A percentile compares a stretch with the other conserved stretches of the same genome.
phyloP scores from a whole-genome alignment of 805 yeast species.

The Hanseniaspora clermontiae region DNA sequence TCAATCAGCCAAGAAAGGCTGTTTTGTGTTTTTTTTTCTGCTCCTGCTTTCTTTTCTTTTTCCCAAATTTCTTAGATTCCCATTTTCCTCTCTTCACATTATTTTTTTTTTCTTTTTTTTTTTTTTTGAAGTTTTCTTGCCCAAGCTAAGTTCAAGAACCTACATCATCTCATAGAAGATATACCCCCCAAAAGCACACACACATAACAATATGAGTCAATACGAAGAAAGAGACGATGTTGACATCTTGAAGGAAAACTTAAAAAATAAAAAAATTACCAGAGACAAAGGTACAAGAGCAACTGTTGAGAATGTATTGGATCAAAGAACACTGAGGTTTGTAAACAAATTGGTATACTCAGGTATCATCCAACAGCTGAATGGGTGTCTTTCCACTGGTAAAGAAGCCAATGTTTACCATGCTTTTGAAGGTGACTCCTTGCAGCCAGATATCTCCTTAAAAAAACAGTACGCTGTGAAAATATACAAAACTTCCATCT shows the following conservation, averaged over 20 bases:
- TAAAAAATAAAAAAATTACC: slow-evolving; percentile 47
- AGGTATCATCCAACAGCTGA: slow-evolving; percentile 71
- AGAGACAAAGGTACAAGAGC: slow-evolving; percentile 88
- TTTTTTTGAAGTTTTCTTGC: no score
- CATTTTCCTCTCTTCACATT: no score
- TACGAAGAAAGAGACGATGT: slow-evolving; percentile 30
- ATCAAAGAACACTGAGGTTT: slow-evolving; percentile 82
- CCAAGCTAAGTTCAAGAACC: no score
- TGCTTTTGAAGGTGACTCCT: slow-evolving; percentile 37
- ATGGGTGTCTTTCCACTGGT: slow-evolving; percentile 92
- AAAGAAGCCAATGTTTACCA: slow-evolving; percentile 98
- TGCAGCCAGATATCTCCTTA: slow-evolving; percentile 21
- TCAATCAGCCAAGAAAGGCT: no score
- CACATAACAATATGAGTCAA: slow-evolving; percentile 1
- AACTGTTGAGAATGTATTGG: slow-evolving; percentile 91
- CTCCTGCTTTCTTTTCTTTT: not conserved
- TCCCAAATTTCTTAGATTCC: no score
- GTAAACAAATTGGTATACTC: slow-evolving; percentile 68
- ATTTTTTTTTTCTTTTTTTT: not conserved
- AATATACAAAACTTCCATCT: slow-evolving; percentile 87
- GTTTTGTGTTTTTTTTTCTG: not conserved
- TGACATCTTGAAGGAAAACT: slow-evolving; percentile 47
- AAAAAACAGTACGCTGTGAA: slow-evolving; percentile 64
- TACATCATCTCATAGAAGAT: not conserved
- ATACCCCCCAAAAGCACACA: not conserved